Evolutionary conservation across 1,284 basidiomycete genomes (phyloP).

Genomic region (Cryptococcus hybrid): DNA sequence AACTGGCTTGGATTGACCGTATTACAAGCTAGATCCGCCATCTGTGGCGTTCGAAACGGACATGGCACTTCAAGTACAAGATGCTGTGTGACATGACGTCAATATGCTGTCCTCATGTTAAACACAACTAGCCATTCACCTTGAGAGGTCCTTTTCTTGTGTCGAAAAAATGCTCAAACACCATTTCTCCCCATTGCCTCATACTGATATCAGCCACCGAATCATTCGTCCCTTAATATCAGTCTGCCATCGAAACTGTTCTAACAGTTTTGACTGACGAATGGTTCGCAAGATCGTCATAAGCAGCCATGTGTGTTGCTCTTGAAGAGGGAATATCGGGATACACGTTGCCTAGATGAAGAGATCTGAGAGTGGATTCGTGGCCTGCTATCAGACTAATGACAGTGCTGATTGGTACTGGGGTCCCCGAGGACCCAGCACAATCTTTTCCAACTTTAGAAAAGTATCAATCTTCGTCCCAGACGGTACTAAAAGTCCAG

Average conservation of each 20-base stretch:
- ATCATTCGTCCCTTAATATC: conserved; percentile 6
- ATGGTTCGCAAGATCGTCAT: conserved; percentile 6
- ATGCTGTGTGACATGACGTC: neutral
- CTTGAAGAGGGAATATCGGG: neutral
- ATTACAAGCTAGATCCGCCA: neutral
- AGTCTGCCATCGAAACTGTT: conserved; percentile 12
- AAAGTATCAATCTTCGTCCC: conserved; percentile 8
- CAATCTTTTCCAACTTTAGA: conserved; percentile 17
- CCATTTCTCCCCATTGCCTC: neutral
- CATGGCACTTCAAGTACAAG: neutral
- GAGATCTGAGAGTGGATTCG: conserved; percentile 7
- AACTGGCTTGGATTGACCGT: conserved; percentile 3
- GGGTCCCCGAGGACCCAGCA: conserved; percentile 19
- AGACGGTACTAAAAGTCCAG: conserved; percentile 19
- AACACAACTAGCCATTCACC: neutral
- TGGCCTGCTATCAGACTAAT: conserved; percentile 13
- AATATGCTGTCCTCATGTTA: neutral
- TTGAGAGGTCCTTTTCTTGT: neutral
- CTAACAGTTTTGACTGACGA: conserved; percentile 9
- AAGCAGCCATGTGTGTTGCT: neutral
- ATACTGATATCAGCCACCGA: neutral
- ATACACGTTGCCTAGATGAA: conserved; percentile 22
- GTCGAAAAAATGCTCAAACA: neutral
- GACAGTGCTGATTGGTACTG: conserved; percentile 19
- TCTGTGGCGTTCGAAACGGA: neutral